Conservation (phyloP, 345 rosid genomes). For the Aquilaria yunnanensis region DNA sequence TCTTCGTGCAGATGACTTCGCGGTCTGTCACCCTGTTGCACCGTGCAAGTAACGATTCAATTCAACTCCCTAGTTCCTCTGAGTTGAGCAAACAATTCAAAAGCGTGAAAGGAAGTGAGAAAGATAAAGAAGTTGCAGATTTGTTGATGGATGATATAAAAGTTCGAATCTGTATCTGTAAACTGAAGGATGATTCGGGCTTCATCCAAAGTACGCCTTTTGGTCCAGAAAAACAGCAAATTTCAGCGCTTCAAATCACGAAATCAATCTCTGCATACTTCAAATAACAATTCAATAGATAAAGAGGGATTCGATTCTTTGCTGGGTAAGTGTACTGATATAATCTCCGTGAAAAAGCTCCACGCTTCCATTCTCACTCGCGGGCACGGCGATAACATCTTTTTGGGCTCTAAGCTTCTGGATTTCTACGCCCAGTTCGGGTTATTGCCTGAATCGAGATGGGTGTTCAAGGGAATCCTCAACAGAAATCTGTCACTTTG, state of each 20-base stretch:
- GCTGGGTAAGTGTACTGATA: conserved; percentile 16
- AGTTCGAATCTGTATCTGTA: not conserved
- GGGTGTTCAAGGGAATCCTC: conserved; percentile 17
- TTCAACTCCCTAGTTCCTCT: too few relatives aligned
- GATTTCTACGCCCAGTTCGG: conserved; percentile 19
- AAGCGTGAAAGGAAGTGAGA: too few relatives aligned
- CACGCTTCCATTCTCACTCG: conserved; percentile 23
- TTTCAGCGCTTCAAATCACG: conserved; percentile 1
- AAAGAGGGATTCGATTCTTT: conserved; percentile 12
- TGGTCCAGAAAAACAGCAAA: conserved; percentile 5
- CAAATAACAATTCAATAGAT: not conserved
- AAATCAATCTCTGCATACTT: conserved; percentile 5
- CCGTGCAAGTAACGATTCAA: too few relatives aligned
- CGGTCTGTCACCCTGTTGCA: too few relatives aligned
- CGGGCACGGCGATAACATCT: conserved; percentile 9
- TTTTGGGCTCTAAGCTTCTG: conserved; percentile 18
- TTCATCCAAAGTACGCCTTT: not conserved
- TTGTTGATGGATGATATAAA: not conserved
- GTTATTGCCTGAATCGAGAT: conserved; percentile 19
- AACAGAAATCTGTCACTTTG: conserved; percentile 8
- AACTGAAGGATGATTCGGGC: not conserved
- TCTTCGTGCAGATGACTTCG: too few relatives aligned
- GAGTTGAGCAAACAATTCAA: too few relatives aligned
- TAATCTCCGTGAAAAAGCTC: conserved; percentile 16
- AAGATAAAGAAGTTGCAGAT: too few relatives aligned